Evolutionary conservation across 192 early-diverging fungal species (phyloP), one percentile per base, ranked within the genome.

Genomic region (Lunasporangiospora selenospora): DNA sequence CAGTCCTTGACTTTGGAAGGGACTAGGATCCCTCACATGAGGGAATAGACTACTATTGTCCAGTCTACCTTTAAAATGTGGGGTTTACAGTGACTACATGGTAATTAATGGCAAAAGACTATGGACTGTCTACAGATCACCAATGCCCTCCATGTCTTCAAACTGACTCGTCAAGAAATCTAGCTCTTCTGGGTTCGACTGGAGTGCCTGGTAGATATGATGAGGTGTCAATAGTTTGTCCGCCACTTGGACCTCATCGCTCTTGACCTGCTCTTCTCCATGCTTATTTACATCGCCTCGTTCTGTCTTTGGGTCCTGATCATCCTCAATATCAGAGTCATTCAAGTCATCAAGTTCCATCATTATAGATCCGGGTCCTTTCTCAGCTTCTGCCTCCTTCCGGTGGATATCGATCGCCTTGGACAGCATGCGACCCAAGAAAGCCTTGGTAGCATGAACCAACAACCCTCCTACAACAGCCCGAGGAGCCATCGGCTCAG

Each of bases 141-240:
- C 69, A 29, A 73, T 73, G 0, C 69, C 69, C 15, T 73, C 69
- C 69, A 73, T 73, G 30, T 73, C 60, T 16, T 73, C 69, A 36
- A 67, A 76, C 32, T 80, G 57, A 31, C 60, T 77, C 3, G 82
- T 84, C 27, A 84, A 58, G 44, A 84, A 84, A 21, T 84, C 82
- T 19, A 73, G 34, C 41, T 78, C 75, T 26, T 81, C 52, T 0
- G 73, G 75, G 44, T 79, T 61, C 18, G 40, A 34, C 29, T 78
- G 75, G 19, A 79, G 31, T 9, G 82, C 77, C 45, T 77, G 82
- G 53, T 86, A 80, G 31, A 86, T 34, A 58, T 86, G 84, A 49
- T 83, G 67, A 16, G 84, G 84, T 9, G 80, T 75, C 42, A 86
- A 44, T 18, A 85, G 47, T 37, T 83, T 83, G 19, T 62, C 55